Conservation (phyloP, 2,329 filamentous ascomycete genomes). For the Clarireedia monteithiana region DNA sequence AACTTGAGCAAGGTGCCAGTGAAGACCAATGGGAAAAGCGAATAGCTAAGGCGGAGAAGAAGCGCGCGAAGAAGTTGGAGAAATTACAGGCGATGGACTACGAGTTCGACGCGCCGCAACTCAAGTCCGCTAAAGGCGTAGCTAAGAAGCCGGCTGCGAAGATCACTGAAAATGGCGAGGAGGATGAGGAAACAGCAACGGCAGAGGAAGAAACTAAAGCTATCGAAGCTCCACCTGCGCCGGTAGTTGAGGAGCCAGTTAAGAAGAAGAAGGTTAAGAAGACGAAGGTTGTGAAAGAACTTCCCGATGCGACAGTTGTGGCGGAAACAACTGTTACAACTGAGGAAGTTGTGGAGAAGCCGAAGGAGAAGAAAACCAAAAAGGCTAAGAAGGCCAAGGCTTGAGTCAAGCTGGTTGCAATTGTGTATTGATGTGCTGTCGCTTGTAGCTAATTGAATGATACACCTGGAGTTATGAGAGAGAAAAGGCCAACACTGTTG, state of each 20-base stretch:
- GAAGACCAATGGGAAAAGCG: constrained; percentile 73
- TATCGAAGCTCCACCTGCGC: constrained; percentile 21
- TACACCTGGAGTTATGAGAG: not conserved
- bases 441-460: not conserved
- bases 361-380: constrained; percentile 16
- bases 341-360: constrained; percentile 34
- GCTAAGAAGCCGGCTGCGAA: constrained; percentile 31
- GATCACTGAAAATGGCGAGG: constrained; percentile 19
- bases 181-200: not conserved
- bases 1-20: constrained; percentile 64
- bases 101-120: constrained; percentile 64
- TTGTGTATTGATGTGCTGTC: too few species aligned
- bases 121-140: constrained; percentile 56
- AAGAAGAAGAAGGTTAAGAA: constrained; percentile 22
- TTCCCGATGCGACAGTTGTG: constrained; percentile 23
- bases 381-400: constrained; percentile 29
- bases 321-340: constrained; percentile 17
- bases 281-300: constrained; percentile 13
- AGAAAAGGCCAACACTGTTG: not conserved
- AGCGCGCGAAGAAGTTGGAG: constrained; percentile 59
- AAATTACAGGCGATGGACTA: constrained; percentile 78
- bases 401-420: not conserved
- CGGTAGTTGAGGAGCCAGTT: constrained; percentile 7
- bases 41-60: constrained; percentile 64
- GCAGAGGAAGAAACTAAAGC: constrained; percentile 24